Evolutionary conservation across 2,329 filamentous ascomycete genomes (phyloP).

Genomic region (Nothopassalora personata): DNA sequence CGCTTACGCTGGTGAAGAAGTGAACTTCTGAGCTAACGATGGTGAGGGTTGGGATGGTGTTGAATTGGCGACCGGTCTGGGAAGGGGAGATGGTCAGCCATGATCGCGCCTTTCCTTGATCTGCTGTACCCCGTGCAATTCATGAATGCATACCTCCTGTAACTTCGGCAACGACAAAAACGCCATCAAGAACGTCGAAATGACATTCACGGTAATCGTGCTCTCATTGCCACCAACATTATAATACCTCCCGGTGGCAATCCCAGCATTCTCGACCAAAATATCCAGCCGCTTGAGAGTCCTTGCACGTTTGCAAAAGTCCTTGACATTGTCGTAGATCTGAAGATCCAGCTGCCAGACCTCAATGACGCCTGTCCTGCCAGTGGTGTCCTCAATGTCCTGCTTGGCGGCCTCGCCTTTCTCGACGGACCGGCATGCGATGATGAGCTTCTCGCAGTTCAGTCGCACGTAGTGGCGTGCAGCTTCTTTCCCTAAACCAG

Average conservation of each 20-base stretch:
- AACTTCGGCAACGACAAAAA: slow-evolving; percentile 50
- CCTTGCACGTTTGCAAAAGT: slow-evolving; percentile 32
- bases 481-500: slow-evolving; percentile 45
- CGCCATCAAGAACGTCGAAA: slow-evolving; percentile 49
- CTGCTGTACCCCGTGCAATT: slow-evolving; percentile 24
- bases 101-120: slow-evolving; percentile 21
- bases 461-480: slow-evolving; percentile 40
- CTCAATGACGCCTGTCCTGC: slow-evolving; percentile 34
- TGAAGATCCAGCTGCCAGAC: slow-evolving; percentile 45
- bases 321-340: slow-evolving; percentile 36
- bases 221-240: slow-evolving; percentile 44
- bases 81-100: slow-evolving; percentile 43
- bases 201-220: slow-evolving; percentile 49
- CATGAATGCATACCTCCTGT: slow-evolving; percentile 25
- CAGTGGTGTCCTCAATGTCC: slow-evolving; percentile 36
- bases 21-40: slow-evolving; percentile 45
- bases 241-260: slow-evolving; percentile 34
- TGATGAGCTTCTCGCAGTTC: slow-evolving; percentile 39
- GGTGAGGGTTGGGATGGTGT: slow-evolving; percentile 33
- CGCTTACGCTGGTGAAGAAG: slow-evolving; percentile 31
- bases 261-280: slow-evolving; percentile 38
- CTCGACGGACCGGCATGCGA: slow-evolving; percentile 39
- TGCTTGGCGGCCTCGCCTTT: slow-evolving; percentile 43
- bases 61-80: slow-evolving; percentile 25
- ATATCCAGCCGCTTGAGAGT: slow-evolving; percentile 33